Percentiles rank a stretch among this genome's conserved stretches.
Evolutionary conservation across 208 protist species (phyloP).

Genomic region (Leishmania arabica): DNA sequence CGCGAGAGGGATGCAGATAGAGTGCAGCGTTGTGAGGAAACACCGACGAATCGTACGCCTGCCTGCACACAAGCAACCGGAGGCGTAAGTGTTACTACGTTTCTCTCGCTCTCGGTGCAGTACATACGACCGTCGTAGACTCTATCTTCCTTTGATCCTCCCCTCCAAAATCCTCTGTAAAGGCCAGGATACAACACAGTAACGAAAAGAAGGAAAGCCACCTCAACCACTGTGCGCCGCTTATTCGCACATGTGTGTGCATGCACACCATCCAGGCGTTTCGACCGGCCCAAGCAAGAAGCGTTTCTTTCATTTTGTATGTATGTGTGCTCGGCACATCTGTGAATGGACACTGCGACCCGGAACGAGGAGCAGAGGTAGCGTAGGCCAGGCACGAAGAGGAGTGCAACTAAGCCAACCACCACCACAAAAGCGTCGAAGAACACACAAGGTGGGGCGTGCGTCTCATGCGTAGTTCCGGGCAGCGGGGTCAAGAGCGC

Average conservation of each 20-base stretch:
- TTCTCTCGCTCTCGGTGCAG: neutral
- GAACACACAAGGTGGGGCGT: neutral
- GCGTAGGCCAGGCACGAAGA: neutral
- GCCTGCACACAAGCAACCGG: neutral
- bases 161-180: neutral
- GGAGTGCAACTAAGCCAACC: neutral
- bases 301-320: neutral
- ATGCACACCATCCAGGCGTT: neutral
- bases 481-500: neutral
- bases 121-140: neutral
- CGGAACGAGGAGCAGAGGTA: neutral
- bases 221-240: neutral
- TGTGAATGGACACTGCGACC: neutral
- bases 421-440: neutral
- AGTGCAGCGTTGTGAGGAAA: neutral
- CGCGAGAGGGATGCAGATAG: neutral
- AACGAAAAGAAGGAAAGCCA: neutral
- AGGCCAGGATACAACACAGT: neutral
- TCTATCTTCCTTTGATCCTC: neutral
- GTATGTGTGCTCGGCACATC: neutral
- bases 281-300: neutral
- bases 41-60: neutral
- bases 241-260: neutral
- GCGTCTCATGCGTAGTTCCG: neutral
- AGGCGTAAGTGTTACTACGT: neutral